Base-by-base conservation (phyloP, 306 rosid species). In the Begonia masoniana region DNA sequence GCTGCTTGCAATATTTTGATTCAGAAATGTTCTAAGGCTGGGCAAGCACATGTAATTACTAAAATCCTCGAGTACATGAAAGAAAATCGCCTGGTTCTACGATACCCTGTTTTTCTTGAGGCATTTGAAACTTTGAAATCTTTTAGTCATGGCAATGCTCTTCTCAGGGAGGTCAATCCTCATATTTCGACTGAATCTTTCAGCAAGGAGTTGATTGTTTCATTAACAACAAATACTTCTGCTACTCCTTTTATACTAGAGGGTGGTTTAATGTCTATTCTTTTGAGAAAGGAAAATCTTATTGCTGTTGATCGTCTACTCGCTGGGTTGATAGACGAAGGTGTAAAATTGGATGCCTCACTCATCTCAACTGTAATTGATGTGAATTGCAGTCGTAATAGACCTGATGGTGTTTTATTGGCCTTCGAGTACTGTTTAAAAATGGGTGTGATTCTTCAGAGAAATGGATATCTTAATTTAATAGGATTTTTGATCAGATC, bases 1-100 rank as follows among this genome's bases (percentile, higher is more conserved):
- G 88, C 86, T 23, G 85, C 92, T 10, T 88, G 88, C 68, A 88
- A 82, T 68, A 88, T 88, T 62, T 74, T 84, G 78, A 65, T 88
- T 57, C 67, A 73, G 74, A 88, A 74, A 62, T 79, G 81, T 60
- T 77, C 78, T 58, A 77, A 71, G 74, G 78, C 65, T 46, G 76
- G 77, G 15, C 88, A 67, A 64, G 66, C 71, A 5, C 39, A 6
- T 56, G 72, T 75, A 50, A 67, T 84, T 76, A 65, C 66, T 57
- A 57, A 50, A 55, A 71, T 88, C 56, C 86, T 88, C 46, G 56
- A 42, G 65, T 82, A 75, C 61, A 88, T 82, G 97, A 88, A 79
- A 65, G 79, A 73, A 66, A 79, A 78, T 54, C 65, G 19, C 61
- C 62, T 79, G 65, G 82, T 82, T 47, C 88, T 88, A 58, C 95